Conservation (phyloP, 1,284 basidiomycete genomes). For the Ceratobasidium sp. region DNA sequence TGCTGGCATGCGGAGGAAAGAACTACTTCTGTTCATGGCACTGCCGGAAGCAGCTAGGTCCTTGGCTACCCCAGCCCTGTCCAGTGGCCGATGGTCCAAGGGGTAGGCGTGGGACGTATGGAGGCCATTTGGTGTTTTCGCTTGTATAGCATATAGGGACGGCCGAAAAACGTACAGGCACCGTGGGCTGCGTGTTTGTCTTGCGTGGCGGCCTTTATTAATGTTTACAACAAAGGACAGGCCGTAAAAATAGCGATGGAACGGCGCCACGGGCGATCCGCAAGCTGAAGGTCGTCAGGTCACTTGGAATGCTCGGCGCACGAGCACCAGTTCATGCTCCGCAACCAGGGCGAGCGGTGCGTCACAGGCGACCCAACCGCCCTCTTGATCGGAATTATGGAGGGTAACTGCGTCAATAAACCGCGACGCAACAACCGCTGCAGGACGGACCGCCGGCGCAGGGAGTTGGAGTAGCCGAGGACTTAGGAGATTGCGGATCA, state of each 20-base stretch:
- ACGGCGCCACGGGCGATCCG: not conserved
- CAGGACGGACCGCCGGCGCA: slow-evolving; percentile 8
- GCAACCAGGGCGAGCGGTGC: not conserved
- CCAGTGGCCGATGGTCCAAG: not conserved
- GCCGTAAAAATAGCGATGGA: no score
- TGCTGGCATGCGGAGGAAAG: not conserved
- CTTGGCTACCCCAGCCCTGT: slow-evolving; percentile 7
- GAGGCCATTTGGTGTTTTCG: no score
- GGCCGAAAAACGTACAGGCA: slow-evolving; percentile 1
- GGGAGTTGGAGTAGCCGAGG: slow-evolving; percentile 30
- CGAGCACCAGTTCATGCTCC: not conserved
- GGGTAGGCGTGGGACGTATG: not conserved
- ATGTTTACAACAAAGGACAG: not conserved
- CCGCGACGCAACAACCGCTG: not conserved
- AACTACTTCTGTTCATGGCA: not conserved
- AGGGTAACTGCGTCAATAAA: slow-evolving; percentile 8
- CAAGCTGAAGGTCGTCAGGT: not conserved
- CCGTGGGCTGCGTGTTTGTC: not conserved
- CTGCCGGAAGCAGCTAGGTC: slow-evolving; percentile 3
- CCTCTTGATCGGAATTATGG: not conserved
- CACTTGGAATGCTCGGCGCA: not conserved
- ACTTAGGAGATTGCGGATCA: slow-evolving; percentile 42
- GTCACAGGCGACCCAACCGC: not conserved
- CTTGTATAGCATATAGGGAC: not conserved
- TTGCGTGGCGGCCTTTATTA: not conserved